These are phyloP conservation scores for Pestalotiopsis sp. DNA, from an alignment of 2,329 filamentous ascomycete species.

Conservation along the genomic window DNA sequence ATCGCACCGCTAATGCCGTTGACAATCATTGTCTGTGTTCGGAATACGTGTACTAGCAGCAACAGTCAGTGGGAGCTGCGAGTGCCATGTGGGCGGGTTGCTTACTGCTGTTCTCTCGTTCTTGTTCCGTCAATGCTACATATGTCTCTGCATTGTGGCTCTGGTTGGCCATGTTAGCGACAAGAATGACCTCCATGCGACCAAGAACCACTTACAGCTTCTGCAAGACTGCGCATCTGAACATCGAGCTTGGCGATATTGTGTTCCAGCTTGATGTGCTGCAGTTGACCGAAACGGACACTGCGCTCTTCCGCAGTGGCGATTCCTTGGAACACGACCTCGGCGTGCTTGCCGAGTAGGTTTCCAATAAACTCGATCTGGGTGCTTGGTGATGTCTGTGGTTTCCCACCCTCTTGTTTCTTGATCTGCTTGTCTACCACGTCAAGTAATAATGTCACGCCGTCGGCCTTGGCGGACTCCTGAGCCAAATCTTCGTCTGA, in stretches of 20 bases:
- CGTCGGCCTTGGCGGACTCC: slow-evolving; percentile 45
- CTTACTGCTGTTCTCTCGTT: slow-evolving; percentile 38
- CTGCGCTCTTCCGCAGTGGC: slow-evolving; percentile 70
- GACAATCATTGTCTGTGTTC: slow-evolving; percentile 50
- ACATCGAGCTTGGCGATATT: slow-evolving; percentile 58
- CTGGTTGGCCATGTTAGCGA: not conserved
- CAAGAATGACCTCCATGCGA: not conserved
- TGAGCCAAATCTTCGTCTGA: slow-evolving; percentile 52
- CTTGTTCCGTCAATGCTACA: slow-evolving; percentile 44
- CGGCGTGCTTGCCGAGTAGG: slow-evolving; percentile 60
- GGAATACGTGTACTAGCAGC: slow-evolving; percentile 49
- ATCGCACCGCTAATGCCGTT: slow-evolving; percentile 60
- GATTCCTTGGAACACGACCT: slow-evolving; percentile 66
- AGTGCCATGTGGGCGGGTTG: not conserved
- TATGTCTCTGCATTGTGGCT: slow-evolving; percentile 35
- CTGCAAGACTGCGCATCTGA: slow-evolving; percentile 48
- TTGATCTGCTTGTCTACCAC: slow-evolving; percentile 52
- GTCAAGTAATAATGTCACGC: slow-evolving; percentile 48
- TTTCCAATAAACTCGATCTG: slow-evolving; percentile 66
- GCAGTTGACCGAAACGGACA: slow-evolving; percentile 65
- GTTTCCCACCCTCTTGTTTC: slow-evolving; percentile 46
- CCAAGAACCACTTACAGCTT: slow-evolving; percentile 32
- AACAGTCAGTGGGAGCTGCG: not conserved
- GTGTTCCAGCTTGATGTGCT: slow-evolving; percentile 45
- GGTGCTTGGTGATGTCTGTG: slow-evolving; percentile 54